Evolutionary conservation across 2,329 filamentous ascomycete species (phyloP).

Genomic region (Xylariales sp.): DNA sequence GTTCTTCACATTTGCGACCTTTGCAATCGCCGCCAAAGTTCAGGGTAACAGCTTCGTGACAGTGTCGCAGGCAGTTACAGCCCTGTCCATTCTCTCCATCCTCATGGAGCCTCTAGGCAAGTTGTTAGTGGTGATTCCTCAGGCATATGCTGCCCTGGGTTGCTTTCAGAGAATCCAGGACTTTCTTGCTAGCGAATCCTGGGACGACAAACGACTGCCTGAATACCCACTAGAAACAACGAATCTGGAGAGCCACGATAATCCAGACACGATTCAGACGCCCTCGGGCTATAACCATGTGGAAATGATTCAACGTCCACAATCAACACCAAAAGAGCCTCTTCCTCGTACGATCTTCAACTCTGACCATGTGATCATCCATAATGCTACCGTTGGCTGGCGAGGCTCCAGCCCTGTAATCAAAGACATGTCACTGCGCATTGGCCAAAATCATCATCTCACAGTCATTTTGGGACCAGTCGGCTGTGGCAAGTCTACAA

Average conservation of each 20-base stretch:
- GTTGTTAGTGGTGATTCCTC: neutral
- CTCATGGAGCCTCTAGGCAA: neutral
- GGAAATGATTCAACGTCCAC: conserved; percentile 6
- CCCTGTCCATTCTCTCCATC: neutral
- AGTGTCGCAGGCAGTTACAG: conserved; percentile 1
- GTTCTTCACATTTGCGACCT: conserved; percentile 2
- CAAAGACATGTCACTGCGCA: conserved; percentile 4
- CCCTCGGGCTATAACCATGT: conserved; percentile 4
- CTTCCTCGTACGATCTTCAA: conserved; percentile 3
- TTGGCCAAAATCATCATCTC: conserved; percentile 4
- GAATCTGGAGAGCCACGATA: conserved; percentile 1
- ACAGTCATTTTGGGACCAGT: conserved; percentile 17
- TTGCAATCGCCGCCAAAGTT: conserved; percentile 1
- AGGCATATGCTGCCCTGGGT: neutral
- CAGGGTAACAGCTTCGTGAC: neutral
- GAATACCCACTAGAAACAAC: conserved; percentile 1
- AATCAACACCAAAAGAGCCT: conserved; percentile 7
- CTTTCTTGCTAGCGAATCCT: neutral
- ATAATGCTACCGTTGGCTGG: conserved; percentile 5
- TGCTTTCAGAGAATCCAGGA: conserved; percentile 3
- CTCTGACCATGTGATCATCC: conserved; percentile 1
- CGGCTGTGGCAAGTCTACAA: conserved; percentile 16
- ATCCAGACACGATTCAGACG: conserved; percentile 2
- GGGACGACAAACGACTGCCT: neutral
- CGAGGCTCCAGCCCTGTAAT: neutral